Percentiles rank a stretch among this genome's conserved stretches.
Evolutionary conservation across 441 rosid genomes (phyloP).

Genomic region (Pelargonium fulgidum): DNA sequence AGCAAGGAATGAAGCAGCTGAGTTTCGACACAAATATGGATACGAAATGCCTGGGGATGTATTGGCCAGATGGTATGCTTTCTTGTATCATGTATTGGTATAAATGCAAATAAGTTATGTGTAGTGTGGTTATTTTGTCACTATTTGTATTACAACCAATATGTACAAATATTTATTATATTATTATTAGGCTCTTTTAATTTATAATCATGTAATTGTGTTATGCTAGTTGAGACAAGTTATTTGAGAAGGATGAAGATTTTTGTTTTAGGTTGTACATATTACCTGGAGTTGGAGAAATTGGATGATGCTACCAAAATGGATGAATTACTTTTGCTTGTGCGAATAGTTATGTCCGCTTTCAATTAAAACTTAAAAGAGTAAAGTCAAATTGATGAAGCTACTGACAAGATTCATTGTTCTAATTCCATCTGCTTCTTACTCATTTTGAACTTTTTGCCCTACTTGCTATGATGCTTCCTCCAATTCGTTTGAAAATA

Average conservation of each 20-base stretch:
- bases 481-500: not conserved
- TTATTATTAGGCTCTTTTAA: too few relatives aligned
- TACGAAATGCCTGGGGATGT: conserved; percentile 96
- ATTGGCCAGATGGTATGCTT: conserved; percentile 62
- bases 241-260: too few relatives aligned
- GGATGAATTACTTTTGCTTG: too few relatives aligned
- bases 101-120: not conserved
- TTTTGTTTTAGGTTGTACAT: too few relatives aligned
- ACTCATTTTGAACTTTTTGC: too few relatives aligned
- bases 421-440: not conserved
- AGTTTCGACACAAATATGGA: conserved; percentile 84
- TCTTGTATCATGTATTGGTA: not conserved
- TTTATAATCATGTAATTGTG: too few relatives aligned
- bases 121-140: not conserved
- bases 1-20: conserved; percentile 98
- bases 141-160: too few relatives aligned
- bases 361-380: not conserved
- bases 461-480: not conserved
- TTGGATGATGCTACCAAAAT: too few relatives aligned
- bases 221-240: too few relatives aligned
- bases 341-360: not conserved
- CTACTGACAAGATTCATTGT: not conserved
- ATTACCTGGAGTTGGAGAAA: too few relatives aligned
- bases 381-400: not conserved
- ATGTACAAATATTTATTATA: too few relatives aligned